These are phyloP conservation scores for Cyclospora cayetanensis DNA, from an alignment of 169 alveolate species.

Conservation along the genomic window DNA sequence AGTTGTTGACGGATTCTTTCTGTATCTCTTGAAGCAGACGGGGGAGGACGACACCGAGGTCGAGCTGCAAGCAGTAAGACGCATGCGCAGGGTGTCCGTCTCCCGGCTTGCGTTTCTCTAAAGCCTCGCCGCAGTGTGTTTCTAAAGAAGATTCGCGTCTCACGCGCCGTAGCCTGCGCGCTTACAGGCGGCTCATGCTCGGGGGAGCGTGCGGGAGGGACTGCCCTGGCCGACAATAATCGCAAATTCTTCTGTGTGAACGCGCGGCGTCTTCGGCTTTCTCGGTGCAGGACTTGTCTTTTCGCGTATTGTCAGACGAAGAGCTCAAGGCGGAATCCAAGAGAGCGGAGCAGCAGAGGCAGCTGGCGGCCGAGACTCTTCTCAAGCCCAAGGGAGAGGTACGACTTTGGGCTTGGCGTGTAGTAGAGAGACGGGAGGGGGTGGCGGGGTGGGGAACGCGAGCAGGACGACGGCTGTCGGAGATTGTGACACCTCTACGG, in stretches of 20 bases:
- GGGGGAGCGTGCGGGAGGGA: too few species aligned
- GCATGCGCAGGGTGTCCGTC: too few species aligned
- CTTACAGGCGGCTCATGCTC: too few species aligned
- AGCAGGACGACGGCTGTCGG: too few species aligned
- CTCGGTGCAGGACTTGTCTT: conserved; percentile 39
- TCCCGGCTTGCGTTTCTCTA: too few species aligned
- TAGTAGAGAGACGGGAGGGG: background rate
- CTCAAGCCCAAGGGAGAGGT: conserved; percentile 49
- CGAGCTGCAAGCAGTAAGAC: conserved; percentile 65
- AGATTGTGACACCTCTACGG: too few species aligned
- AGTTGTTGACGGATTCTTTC: conserved; percentile 87
- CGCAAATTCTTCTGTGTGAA: background rate
- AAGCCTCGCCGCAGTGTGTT: too few species aligned
- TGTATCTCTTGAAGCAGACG: conserved; percentile 73
- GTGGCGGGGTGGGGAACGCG: too few species aligned
- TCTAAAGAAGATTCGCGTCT: too few species aligned
- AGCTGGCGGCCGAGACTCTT: conserved; percentile 51
- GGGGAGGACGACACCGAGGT: conserved; percentile 63
- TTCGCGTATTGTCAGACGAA: conserved; percentile 52
- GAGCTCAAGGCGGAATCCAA: conserved; percentile 68
- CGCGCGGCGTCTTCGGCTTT: background rate
- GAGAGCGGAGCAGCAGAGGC: conserved; percentile 70
- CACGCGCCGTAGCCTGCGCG: too few species aligned
- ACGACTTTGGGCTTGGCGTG: background rate
- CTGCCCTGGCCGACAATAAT: too few species aligned